A percentile compares a stretch with the other conserved stretches of the same genome.
Conservation (phyloP, 75 land plant species). For the Selaginella moellendorffii region DNA sequence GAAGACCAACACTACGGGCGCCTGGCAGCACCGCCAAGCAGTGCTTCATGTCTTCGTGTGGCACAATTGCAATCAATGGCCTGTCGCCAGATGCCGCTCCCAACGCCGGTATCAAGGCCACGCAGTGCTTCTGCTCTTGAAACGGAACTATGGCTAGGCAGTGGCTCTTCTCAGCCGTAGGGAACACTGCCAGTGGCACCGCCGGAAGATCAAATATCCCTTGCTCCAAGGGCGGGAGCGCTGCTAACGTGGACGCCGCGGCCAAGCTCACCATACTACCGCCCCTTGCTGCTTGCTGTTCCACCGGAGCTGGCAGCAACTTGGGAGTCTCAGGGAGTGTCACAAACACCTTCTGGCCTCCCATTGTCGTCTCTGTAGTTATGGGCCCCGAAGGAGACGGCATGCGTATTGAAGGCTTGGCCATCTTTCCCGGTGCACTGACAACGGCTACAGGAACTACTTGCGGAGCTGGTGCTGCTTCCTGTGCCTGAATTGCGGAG, state of each 20-base stretch:
- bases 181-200: slow-evolving; percentile 4
- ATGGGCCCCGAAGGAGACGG: background rate
- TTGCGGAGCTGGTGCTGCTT: background rate
- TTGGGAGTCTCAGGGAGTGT: slow-evolving; percentile 5
- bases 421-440: background rate
- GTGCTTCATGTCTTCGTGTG: slow-evolving; percentile 8
- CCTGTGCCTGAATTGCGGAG: background rate
- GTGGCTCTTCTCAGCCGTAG: background rate
- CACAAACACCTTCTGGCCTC: slow-evolving; percentile 2
- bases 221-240: too few species aligned
- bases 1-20: background rate
- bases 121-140: background rate
- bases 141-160: background rate
- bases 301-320: background rate
- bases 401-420: background rate
- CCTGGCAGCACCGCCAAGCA: slow-evolving; percentile 1
- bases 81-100: background rate
- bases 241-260: too few species aligned
- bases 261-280: too few species aligned
- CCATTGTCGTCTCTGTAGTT: background rate
- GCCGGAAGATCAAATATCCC: background rate
- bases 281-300: too few species aligned
- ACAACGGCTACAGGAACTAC: background rate
- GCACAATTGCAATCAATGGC: background rate
- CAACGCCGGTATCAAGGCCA: background rate